These are phyloP conservation scores for Oxyria digyna DNA, from an alignment of 148 eudicot genomes.

Conservation along the genomic window DNA sequence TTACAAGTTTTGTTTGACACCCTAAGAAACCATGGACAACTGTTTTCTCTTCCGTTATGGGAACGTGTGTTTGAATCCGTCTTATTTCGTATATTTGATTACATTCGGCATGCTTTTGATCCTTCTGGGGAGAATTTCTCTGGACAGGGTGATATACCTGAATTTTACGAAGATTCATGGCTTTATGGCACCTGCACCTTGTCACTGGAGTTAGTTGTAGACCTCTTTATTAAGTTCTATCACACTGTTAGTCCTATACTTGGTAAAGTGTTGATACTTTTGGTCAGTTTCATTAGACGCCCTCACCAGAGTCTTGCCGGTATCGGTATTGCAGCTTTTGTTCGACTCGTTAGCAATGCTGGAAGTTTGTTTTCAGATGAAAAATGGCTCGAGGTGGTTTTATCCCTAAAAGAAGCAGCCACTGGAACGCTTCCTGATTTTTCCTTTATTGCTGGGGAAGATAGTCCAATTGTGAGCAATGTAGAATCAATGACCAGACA, in stretches of 20 bases:
- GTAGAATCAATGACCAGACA: too few species aligned
- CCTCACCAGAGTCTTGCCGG: conserved; percentile 99
- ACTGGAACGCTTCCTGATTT: conserved; percentile 80
- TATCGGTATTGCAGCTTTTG: conserved; percentile 94
- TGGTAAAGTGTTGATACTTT: conserved; percentile 62
- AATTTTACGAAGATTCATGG: conserved; percentile 93
- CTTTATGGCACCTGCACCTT: conserved; percentile 95
- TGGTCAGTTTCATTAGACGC: conserved; percentile 84
- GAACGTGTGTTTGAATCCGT: conserved; percentile 94
- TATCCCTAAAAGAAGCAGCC: conserved; percentile 75
- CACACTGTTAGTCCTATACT: conserved; percentile 77
- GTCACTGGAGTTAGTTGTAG: conserved; percentile 88
- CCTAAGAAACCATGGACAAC: conserved; percentile 81
- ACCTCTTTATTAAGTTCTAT: conserved; percentile 88
- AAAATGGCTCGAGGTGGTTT: conserved; percentile 91
- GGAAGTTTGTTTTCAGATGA: conserved; percentile 81
- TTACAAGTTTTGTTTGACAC: conserved; percentile 91
- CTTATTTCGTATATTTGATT: conserved; percentile 90
- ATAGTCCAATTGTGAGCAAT: too few species aligned
- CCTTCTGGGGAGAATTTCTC: conserved; percentile 50
- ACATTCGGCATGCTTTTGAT: conserved; percentile 85
- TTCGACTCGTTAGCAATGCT: conserved; percentile 89
- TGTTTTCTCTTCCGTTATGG: conserved; percentile 87
- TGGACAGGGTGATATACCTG: conserved; percentile 33
- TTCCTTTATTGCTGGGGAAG: conserved; percentile 40